Evolutionary conservation across 163 green algal genomes (phyloP), one percentile per base, ranked within the genome.

Genomic region (Trebouxia gelatinosa): DNA sequence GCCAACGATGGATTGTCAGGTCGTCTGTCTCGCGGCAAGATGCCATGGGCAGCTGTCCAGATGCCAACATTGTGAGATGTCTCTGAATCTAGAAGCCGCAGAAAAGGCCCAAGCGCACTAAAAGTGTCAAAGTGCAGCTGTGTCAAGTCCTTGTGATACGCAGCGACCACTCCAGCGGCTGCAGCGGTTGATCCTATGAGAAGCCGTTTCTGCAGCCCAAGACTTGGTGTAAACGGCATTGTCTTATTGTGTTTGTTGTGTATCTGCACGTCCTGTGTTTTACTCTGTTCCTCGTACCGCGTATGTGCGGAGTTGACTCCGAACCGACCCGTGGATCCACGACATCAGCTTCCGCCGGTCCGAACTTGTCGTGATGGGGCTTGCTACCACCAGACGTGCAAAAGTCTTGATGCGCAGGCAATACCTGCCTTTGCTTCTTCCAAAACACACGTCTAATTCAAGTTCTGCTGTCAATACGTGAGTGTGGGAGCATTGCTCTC

Each of bases 81-180:
- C 78, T 98, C 94, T 6, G 88, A 79, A 78, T 98, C 93, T 58
- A 97, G 77, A 54, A 94, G 51, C 19, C 87, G 86, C 23, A 97
- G 32, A 11, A 91, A 37, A 1, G 87, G 85, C 6, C 89, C 87
- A 67, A 68, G n/a, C 0, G 72, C 66, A n/a, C 38, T 82, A 6
- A 78, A 71, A 6, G 76, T 46, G 58, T 91, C 88, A 76, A 89
- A 91, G 2, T 87, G 50, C 43, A 91, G 68, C 74, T 92, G 84
- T 54, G 81, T 85, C 46, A 87, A 34, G 75, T 87, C 84, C 16
- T 89, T 78, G 2, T 80, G 54, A 67, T 90, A 91, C 5, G 74
- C 61, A 34, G 77, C 79, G 6, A 76, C 23, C 3, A 50, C 17
- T 32, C 75, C 79, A 5, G 78, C 81, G n/a, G 39, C 46, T 37